Conservation (phyloP, 495 filamentous ascomycete genomes). For the Parachaetomium inaequale region DNA sequence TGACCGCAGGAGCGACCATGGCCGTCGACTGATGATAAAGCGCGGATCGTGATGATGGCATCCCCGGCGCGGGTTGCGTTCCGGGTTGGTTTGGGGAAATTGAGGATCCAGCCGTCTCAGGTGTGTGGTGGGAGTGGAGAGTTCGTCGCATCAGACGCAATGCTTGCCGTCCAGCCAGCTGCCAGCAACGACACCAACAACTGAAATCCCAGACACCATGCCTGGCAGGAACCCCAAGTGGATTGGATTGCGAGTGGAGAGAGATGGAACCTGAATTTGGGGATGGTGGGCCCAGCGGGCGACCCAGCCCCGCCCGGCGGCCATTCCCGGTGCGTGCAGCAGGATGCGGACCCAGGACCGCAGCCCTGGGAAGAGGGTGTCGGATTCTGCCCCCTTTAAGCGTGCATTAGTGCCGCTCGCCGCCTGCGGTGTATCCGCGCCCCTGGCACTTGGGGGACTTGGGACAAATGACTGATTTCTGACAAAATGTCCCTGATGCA, state of each 20-base stretch:
- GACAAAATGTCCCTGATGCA: background rate
- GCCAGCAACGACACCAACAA: no score
- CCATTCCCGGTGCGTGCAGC: constrained; percentile 25
- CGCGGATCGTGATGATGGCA: background rate
- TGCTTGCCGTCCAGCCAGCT: no score
- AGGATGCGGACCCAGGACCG: constrained; percentile 23
- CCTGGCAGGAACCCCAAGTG: no score
- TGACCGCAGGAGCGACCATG: constrained; percentile 2
- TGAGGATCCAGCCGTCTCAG: background rate
- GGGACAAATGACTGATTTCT: background rate
- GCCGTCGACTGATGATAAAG: background rate
- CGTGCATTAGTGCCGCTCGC: constrained; percentile 41
- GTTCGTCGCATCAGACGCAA: no score
- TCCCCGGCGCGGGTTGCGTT: background rate
- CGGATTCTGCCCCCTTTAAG: constrained; percentile 35
- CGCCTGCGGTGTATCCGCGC: constrained; percentile 9
- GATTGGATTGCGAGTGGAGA: no score
- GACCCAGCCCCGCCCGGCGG: constrained; percentile 20
- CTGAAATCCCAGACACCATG: no score
- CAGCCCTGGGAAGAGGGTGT: constrained; percentile 23
- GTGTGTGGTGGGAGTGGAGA: no score
- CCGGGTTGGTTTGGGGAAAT: background rate
- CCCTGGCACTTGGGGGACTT: background rate
- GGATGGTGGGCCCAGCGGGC: background rate
- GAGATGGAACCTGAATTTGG: no score